Base-by-base conservation (phyloP, 2,329 filamentous ascomycete species). In the Aspergillus fijiensis region DNA sequence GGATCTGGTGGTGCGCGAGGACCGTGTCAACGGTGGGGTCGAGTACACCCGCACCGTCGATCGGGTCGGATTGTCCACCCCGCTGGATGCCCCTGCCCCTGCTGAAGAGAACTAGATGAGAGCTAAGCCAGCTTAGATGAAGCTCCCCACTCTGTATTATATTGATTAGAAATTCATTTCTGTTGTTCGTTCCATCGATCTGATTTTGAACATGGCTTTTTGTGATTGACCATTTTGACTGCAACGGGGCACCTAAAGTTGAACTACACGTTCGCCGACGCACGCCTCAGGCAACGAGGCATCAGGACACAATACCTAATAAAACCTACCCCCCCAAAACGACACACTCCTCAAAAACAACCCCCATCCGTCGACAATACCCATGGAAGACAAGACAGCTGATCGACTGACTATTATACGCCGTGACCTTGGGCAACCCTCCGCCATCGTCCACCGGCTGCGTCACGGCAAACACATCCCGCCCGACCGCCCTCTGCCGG, bases 1-100 rank as follows among this genome's bases (percentile, higher is more conserved):
- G 74, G 77, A 80, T 53, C 69, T 79, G 25, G 69, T 81, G 21
- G 79, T 79, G 1, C 69, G 67, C 9, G 77, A 77, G 54, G 78
- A 77, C 6, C 71, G 74, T 47, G 65, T 70, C 2, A 68, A 74
- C 9, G 76, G 75, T 0, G 74, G 75, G 5, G 72, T 79, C 9
- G 72, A 67, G 27, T 74, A 74, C 16, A 76, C 72, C 39, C 70
- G 65, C 14, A 79, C 76, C 1, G 63, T 73, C 21, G 73, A 77
- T 55, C 72, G 76, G 12, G 72, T 79, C 21, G 75, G 72, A 16
- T 67, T 79, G 11, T 75, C 74, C 16, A 68, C 53, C 42, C 73
- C 76, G 21, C 66, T 79, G 63, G 67, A 67, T 56, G 57, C 49
- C 5, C 23, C 51, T 47, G 21, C 16, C 5, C n/a, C n/a, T 5